These are phyloP conservation scores for Thalassiosira profunda DNA, from an alignment of 108 stramenopile species.

Conservation along the genomic window DNA sequence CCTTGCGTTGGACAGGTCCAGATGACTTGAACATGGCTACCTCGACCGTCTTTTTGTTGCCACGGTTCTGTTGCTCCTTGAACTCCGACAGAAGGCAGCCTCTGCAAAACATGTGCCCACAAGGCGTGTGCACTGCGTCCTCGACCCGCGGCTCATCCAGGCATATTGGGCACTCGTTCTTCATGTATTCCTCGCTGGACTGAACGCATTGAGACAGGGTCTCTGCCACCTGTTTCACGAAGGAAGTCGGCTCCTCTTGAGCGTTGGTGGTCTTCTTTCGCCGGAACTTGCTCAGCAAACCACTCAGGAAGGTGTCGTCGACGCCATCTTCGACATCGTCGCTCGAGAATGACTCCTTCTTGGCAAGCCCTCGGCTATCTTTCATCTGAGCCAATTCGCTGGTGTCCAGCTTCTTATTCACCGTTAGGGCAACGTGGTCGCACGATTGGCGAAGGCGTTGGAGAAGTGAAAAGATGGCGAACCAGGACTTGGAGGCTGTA, in stretches of 20 bases:
- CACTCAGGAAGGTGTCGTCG: conserved; percentile 61
- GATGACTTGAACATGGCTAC: no score
- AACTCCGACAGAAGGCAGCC: conserved; percentile 53
- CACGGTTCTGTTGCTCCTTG: conserved; percentile 29
- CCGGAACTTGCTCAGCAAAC: conserved; percentile 57
- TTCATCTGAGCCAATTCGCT: no score
- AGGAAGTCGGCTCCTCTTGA: no score
- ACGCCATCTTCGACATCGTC: no score
- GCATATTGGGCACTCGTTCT: conserved; percentile 86
- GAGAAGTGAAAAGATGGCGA: conserved; percentile 85
- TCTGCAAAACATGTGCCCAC: conserved; percentile 86
- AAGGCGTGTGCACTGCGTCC: conserved; percentile 81
- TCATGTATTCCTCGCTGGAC: conserved; percentile 49
- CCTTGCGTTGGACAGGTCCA: no score
- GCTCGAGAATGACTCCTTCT: no score
- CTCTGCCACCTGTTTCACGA: conserved; percentile 63
- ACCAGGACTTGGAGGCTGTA: conserved; percentile 78
- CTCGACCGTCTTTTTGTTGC: conserved; percentile 16
- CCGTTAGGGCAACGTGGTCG: conserved; percentile 86
- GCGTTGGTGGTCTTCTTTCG: no score
- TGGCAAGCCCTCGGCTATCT: no score
- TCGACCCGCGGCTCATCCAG: conserved; percentile 67
- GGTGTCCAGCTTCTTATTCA: no score
- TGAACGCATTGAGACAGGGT: conserved; percentile 59
- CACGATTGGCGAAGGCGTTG: conserved; percentile 82